Evolutionary conservation across 2,329 filamentous ascomycete genomes (phyloP).

Genomic region (Exophiala lecanii-corni): DNA sequence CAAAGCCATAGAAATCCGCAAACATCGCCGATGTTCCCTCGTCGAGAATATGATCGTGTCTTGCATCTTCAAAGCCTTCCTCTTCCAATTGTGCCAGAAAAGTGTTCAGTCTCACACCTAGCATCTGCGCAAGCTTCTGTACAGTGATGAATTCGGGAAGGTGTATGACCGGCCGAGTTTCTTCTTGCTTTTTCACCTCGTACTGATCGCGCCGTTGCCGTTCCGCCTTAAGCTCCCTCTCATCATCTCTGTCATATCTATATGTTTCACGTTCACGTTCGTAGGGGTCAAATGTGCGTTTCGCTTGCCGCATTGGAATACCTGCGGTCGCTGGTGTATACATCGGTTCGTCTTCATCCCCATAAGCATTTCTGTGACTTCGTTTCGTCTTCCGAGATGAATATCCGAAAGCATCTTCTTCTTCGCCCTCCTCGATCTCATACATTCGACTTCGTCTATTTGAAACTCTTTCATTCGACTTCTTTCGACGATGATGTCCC

Average conservation of each 20-base stretch:
- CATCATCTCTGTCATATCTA: background rate
- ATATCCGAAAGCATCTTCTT: background rate
- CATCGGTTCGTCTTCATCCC: background rate
- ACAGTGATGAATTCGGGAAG: constrained; percentile 90
- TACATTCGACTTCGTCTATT: constrained; percentile 19
- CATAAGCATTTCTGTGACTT: constrained; percentile 12
- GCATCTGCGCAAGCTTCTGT: constrained; percentile 69
- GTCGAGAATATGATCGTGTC: constrained; percentile 78
- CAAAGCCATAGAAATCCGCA: constrained; percentile 87
- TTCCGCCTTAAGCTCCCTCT: constrained; percentile 22
- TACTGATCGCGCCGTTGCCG: constrained; percentile 36
- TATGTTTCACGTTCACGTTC: background rate
- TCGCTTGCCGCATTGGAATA: background rate
- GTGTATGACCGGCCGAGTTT: constrained; percentile 58
- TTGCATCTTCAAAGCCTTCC: constrained; percentile 84
- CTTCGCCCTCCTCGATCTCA: constrained; percentile 19
- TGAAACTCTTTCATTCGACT: constrained; percentile 5
- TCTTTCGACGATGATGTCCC: background rate
- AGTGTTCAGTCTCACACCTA: constrained; percentile 64
- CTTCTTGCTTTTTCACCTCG: constrained; percentile 39
- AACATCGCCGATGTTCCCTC: constrained; percentile 86
- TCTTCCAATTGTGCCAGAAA: constrained; percentile 74
- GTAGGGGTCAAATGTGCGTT: too few relatives aligned
- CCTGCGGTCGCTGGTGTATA: background rate
- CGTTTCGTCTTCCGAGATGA: constrained; percentile 12